Conservation (phyloP, 352 stramenopile genomes). For the Globisporangium cylindrosporum region DNA sequence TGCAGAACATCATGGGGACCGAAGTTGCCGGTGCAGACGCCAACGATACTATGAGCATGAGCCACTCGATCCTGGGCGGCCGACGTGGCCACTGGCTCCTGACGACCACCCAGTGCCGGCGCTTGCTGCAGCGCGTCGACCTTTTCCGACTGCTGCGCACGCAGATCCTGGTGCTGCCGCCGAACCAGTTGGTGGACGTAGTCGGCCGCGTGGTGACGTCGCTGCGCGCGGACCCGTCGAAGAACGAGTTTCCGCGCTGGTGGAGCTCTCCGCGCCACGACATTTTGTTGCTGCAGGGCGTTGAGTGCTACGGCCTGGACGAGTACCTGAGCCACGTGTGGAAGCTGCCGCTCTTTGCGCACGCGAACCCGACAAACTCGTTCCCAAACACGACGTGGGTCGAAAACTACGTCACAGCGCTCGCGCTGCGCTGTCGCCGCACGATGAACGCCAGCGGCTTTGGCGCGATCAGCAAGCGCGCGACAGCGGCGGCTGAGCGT, state of each 20-base stretch:
- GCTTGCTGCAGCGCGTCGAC: constrained; percentile 74
- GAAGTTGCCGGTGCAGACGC: background rate
- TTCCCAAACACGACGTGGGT: constrained; percentile 74
- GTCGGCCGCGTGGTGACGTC: constrained; percentile 50
- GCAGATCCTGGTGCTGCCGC: constrained; percentile 65
- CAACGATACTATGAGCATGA: constrained; percentile 15
- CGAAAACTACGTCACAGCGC: constrained; percentile 65
- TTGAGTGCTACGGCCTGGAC: constrained; percentile 82
- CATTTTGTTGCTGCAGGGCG: constrained; percentile 75
- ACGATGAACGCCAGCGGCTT: constrained; percentile 22
- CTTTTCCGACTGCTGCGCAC: constrained; percentile 73
- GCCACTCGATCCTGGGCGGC: constrained; percentile 65
- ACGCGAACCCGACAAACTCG: constrained; percentile 26
- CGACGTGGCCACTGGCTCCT: constrained; percentile 61
- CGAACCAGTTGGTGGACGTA: constrained; percentile 55
- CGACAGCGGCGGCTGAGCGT: background rate
- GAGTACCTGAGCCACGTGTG: constrained; percentile 65
- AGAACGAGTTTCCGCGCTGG: constrained; percentile 53
- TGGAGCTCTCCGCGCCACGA: constrained; percentile 77
- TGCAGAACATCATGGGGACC: constrained; percentile 6
- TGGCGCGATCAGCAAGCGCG: constrained; percentile 13
- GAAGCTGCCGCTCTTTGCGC: constrained; percentile 59
- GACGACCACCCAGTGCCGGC: constrained; percentile 49
- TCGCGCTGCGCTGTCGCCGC: constrained; percentile 35
- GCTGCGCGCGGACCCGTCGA: constrained; percentile 13